Evolutionary conservation across 768 basidiomycete genomes (phyloP).

Genomic region (Naematelia aurantialba): DNA sequence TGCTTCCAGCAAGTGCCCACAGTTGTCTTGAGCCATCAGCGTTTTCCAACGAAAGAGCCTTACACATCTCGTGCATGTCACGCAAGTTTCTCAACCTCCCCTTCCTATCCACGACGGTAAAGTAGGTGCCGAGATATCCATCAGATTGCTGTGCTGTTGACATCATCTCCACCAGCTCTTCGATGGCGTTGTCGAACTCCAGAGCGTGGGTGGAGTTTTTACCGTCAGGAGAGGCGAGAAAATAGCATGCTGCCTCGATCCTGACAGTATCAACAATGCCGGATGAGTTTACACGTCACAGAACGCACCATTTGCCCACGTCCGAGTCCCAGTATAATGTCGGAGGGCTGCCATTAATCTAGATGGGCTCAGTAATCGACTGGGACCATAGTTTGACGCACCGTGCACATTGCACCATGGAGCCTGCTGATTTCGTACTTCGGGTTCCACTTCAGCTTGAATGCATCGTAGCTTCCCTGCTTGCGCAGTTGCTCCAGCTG

Average conservation of each 20-base stretch:
- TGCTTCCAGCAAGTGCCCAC: slow-evolving; percentile 27
- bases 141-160: slow-evolving; percentile 28
- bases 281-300: background rate
- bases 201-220: slow-evolving; percentile 8
- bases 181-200: slow-evolving; percentile 17
- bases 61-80: slow-evolving; percentile 37
- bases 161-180: slow-evolving; percentile 29
- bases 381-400: slow-evolving; percentile 4
- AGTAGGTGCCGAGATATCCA: slow-evolving; percentile 30
- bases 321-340: slow-evolving; percentile 33
- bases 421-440: slow-evolving; percentile 22
- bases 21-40: slow-evolving; percentile 20
- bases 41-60: background rate
- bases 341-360: slow-evolving; percentile 21
- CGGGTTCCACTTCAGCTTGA: slow-evolving; percentile 23
- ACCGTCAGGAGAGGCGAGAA: slow-evolving; percentile 18
- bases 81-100: slow-evolving; percentile 24
- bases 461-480: slow-evolving; percentile 32
- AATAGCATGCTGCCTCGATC: slow-evolving; percentile 35
- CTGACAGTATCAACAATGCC: slow-evolving; percentile 8
- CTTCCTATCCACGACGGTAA: slow-evolving; percentile 25
- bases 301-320: slow-evolving; percentile 28
- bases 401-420: slow-evolving; percentile 15
- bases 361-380: background rate
- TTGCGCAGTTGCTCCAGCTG: slow-evolving; percentile 31